phyloP scores from a whole-genome alignment of 495 filamentous ascomycete species.

The Neurospora hispaniola region DNA sequence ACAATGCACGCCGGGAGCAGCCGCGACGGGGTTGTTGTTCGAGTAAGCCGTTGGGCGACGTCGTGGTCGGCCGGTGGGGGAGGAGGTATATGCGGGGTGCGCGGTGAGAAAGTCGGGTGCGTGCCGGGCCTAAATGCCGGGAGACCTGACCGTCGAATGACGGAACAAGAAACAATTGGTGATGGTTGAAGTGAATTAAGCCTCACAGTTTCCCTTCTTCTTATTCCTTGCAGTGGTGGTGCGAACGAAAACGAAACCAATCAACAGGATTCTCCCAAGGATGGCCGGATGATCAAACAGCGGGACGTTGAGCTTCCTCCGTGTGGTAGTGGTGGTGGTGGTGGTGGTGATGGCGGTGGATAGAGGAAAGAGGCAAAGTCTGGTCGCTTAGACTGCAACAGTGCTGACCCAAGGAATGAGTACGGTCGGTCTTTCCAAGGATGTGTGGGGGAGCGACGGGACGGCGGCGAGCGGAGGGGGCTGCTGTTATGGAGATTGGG shows the following conservation, averaged over 20 bases:
- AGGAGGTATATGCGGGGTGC: constrained; percentile 5
- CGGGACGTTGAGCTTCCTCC: neutral
- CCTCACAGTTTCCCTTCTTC: neutral
- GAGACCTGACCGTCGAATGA: constrained; percentile 4
- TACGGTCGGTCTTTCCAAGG: neutral
- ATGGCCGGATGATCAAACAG: constrained; percentile 23
- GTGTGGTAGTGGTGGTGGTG: neutral
- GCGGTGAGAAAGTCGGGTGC: neutral
- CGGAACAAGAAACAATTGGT: constrained; percentile 20
- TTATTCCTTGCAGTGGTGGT: constrained; percentile 9
- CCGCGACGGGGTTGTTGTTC: neutral
- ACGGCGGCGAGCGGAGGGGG: neutral
- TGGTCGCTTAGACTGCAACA: neutral
- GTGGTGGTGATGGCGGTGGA: neutral
- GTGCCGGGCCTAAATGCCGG: constrained; percentile 12
- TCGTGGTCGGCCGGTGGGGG: neutral
- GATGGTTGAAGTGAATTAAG: constrained; percentile 29
- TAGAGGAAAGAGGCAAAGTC: neutral
- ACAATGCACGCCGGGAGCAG: constrained; percentile 10
- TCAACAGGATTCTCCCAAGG: constrained; percentile 27
- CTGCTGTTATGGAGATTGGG: neutral
- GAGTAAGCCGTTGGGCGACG: neutral
- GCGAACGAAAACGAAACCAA: constrained; percentile 30
- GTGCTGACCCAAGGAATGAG: neutral
- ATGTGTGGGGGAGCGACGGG: neutral